phyloP scores from a whole-genome alignment of 116 monocot genomes.

The Iris pallida region DNA sequence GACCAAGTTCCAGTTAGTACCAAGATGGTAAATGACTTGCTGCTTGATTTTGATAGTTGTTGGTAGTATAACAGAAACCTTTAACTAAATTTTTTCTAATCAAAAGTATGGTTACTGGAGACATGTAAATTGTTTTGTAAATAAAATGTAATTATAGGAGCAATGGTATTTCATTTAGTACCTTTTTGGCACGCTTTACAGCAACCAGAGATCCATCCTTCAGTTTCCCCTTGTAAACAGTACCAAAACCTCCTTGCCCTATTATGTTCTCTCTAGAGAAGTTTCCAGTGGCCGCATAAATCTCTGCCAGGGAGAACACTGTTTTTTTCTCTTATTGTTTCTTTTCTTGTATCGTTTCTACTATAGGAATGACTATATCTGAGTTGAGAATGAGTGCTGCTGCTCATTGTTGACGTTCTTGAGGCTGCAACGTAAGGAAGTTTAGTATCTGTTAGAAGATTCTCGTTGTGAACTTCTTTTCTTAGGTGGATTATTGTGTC shows the following conservation, averaged over 20 bases:
- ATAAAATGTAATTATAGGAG: too few relatives aligned
- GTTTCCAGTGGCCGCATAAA: conserved; percentile 24
- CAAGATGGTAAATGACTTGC: neutral
- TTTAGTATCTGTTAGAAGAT: too few relatives aligned
- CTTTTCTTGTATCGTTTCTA: neutral
- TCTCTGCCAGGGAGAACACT: conserved; percentile 2
- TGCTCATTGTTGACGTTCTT: conserved; percentile 12
- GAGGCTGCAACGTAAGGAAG: neutral
- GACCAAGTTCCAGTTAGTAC: neutral
- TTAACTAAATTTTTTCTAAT: neutral
- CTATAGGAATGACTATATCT: conserved; percentile 6
- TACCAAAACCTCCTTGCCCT: conserved; percentile 68
- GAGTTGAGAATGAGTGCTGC: neutral
- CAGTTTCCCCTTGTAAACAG: conserved; percentile 57
- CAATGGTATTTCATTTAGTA: too few relatives aligned
- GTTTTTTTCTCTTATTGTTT: neutral
- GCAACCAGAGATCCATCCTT: conserved; percentile 64
- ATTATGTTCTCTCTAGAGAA: conserved; percentile 48
- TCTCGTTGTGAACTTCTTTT: too few relatives aligned
- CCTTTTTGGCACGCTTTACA: conserved; percentile 76
- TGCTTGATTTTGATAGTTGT: neutral
- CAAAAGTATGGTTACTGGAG: neutral
- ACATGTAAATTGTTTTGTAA: too few relatives aligned
- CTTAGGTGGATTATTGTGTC: too few relatives aligned
- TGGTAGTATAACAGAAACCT: neutral